Evolutionary conservation across 306 rosid genomes (phyloP).

Genomic region (Purshia tridentata): DNA sequence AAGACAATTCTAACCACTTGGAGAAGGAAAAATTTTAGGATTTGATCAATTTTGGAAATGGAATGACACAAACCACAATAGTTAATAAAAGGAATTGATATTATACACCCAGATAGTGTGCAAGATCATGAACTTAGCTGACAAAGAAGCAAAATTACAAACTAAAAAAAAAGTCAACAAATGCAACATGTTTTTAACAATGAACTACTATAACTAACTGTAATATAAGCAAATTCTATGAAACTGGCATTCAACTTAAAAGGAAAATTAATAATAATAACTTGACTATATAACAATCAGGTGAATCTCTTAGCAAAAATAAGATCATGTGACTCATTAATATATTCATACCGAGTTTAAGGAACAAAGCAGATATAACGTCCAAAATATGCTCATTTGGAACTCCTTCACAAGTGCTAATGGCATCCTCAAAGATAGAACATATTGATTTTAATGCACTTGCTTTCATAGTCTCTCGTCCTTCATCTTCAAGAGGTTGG

Average conservation of each 20-base stretch:
- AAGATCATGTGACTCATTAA: neutral
- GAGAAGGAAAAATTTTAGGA: neutral
- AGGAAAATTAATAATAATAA: neutral
- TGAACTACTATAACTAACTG: neutral
- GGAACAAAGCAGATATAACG: slow-evolving; percentile 69
- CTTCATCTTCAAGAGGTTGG: slow-evolving; percentile 36
- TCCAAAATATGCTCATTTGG: slow-evolving; percentile 64
- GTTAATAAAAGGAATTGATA: neutral
- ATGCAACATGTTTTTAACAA: neutral
- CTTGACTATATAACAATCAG: neutral
- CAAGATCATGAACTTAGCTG: neutral
- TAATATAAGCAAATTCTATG: too few species aligned
- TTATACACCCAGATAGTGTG: neutral
- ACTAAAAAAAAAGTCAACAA: neutral
- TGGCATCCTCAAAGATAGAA: slow-evolving; percentile 55
- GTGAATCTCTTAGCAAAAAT: neutral
- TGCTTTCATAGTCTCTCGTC: slow-evolving; percentile 41
- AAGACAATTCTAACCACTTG: neutral
- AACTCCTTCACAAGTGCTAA: slow-evolving; percentile 50
- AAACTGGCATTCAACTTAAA: neutral
- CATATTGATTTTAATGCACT: slow-evolving; percentile 54
- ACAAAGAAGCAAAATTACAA: neutral
- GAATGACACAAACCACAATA: neutral
- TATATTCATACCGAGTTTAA: slow-evolving; percentile 62
- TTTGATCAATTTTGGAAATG: neutral